These are phyloP conservation scores for Blastomyces gilchristii DNA, from an alignment of 2,329 filamentous ascomycete genomes.

Conservation along the genomic window DNA sequence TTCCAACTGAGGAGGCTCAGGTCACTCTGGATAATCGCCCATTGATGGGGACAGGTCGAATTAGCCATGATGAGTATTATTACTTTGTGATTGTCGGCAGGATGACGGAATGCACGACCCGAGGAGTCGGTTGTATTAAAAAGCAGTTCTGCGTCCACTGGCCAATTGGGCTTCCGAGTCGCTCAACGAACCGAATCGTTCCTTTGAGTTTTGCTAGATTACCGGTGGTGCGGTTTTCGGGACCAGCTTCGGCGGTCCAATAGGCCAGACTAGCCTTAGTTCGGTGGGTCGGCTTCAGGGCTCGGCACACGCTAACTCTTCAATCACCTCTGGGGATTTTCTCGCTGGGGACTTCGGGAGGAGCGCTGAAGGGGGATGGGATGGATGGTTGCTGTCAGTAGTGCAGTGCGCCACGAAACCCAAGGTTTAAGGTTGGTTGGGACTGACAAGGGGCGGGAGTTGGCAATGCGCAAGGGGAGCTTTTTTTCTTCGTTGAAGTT, in stretches of 20 bases:
- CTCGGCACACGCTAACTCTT: neutral
- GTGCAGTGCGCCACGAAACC: neutral
- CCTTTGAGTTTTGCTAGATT: neutral
- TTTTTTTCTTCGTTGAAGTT: neutral
- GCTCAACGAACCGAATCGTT: neutral
- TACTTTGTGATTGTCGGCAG: neutral
- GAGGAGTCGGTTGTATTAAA: neutral
- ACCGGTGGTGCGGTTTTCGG: neutral
- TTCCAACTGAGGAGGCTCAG: constrained; percentile 25
- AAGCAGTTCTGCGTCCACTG: neutral
- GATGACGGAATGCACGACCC: neutral
- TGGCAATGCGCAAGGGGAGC: neutral
- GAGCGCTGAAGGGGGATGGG: neutral
- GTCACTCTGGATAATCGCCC: constrained; percentile 27
- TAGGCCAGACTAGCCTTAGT: neutral
- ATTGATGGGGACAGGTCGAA: constrained; percentile 20
- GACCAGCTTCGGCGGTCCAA: neutral
- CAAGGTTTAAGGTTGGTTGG: constrained; percentile 1
- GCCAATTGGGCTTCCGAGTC: neutral
- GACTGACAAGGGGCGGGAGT: neutral
- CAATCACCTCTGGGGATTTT: neutral
- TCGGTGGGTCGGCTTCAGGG: neutral
- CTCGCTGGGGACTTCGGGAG: neutral
- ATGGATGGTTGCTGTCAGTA: neutral
- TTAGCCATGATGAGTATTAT: neutral